Percentiles rank a stretch among this genome's conserved stretches.
Conservation (phyloP, 208 protist species). For the Polymyxa betae region DNA sequence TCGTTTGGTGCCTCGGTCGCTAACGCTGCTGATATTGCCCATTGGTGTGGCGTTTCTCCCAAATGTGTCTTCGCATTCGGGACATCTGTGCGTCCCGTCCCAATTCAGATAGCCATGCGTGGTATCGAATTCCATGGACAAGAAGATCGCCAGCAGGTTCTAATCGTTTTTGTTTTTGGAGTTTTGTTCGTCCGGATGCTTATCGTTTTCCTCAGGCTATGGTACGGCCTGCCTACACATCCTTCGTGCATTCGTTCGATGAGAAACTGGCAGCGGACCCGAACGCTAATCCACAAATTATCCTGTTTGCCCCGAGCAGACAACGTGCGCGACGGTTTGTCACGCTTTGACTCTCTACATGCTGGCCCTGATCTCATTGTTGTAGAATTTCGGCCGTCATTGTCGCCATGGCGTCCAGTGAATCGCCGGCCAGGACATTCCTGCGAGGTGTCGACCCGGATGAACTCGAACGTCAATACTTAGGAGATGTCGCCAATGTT, state of each 20-base stretch:
- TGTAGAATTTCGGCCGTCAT: slow-evolving; percentile 54
- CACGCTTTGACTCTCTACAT: no score
- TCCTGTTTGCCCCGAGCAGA: slow-evolving; percentile 74
- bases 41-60: slow-evolving; percentile 76
- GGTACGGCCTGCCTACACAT: slow-evolving; percentile 73
- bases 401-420: slow-evolving; percentile 62
- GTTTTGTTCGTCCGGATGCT: no score
- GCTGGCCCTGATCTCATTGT: slow-evolving; percentile 70
- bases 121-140: slow-evolving; percentile 75
- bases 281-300: slow-evolving; percentile 68
- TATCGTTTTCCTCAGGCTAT: no score
- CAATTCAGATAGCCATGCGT: slow-evolving; percentile 76
- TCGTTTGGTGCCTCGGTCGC: slow-evolving; percentile 73
- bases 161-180: no score
- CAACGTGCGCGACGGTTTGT: slow-evolving; percentile 69
- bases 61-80: slow-evolving; percentile 76
- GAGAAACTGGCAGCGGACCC: slow-evolving; percentile 54
- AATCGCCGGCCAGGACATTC: slow-evolving; percentile 64
- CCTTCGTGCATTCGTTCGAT: slow-evolving; percentile 57
- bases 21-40: slow-evolving; percentile 77
- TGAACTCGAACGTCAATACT: slow-evolving; percentile 50
- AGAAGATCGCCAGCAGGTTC: slow-evolving; percentile 70
- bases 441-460: slow-evolving; percentile 67
- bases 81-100: slow-evolving; percentile 76
- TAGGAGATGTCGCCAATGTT: slow-evolving; percentile 61